These are phyloP conservation scores for Cladosporium sphaerospermum DNA, from an alignment of 2,329 filamentous ascomycete genomes.

Conservation along the genomic window DNA sequence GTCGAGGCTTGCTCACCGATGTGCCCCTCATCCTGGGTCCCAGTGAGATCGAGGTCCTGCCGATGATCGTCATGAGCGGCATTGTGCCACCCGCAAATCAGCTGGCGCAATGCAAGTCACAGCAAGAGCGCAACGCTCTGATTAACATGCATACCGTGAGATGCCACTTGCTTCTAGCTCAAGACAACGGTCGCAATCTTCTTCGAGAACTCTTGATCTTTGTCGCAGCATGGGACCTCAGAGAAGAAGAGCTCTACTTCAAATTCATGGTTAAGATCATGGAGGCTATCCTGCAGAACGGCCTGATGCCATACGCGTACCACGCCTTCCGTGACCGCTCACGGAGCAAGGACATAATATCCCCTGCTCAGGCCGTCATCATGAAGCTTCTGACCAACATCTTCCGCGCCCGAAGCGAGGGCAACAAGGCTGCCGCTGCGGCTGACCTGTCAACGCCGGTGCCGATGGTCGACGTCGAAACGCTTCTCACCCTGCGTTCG, in stretches of 20 bases:
- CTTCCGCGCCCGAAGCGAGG: constrained; percentile 58
- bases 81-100: constrained; percentile 73
- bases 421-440: constrained; percentile 24
- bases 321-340: constrained; percentile 70
- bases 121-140: constrained; percentile 50
- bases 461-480: constrained; percentile 7
- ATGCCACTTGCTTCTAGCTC: constrained; percentile 80
- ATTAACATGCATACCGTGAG: constrained; percentile 83
- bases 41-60: constrained; percentile 89
- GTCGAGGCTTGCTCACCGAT: constrained; percentile 81
- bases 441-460: constrained; percentile 1
- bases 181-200: constrained; percentile 85
- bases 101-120: constrained; percentile 44
- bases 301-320: constrained; percentile 85
- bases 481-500: constrained; percentile 1
- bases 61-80: constrained; percentile 95
- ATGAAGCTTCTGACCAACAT: constrained; percentile 87
- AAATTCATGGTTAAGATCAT: constrained; percentile 95
- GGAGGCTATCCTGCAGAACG: constrained; percentile 83
- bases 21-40: constrained; percentile 91
- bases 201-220: constrained; percentile 89
- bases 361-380: constrained; percentile 86
- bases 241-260: constrained; percentile 89
- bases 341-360: constrained; percentile 86
- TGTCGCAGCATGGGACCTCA: constrained; percentile 93